A percentile compares a stretch with the other conserved stretches of the same genome.
These are phyloP conservation scores for Fraxinus quadrangulata DNA, from an alignment of 257 asterid species.

Conservation along the genomic window DNA sequence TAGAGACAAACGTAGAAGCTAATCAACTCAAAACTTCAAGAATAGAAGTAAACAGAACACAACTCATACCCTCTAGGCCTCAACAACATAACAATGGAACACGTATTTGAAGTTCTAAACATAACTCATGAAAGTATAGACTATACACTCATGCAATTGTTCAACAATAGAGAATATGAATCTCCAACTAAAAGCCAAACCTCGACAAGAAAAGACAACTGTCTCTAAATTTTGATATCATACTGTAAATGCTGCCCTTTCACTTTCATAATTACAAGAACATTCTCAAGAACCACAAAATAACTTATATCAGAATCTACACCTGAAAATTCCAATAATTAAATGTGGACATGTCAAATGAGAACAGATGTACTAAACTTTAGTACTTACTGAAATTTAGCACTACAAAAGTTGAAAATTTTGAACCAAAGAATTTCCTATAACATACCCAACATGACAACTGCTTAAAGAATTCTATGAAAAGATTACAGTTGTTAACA, in stretches of 20 bases:
- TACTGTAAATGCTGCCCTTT: not conserved
- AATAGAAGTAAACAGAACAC: not conserved
- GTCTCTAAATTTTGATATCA: not conserved
- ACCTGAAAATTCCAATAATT: not conserved
- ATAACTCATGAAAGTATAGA: no score
- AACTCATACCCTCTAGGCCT: slow-evolving; percentile 3
- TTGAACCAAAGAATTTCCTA: slow-evolving; percentile 2
- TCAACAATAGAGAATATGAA: no score
- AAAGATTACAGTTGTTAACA: not conserved
- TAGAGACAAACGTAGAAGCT: not conserved
- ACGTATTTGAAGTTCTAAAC: slow-evolving; percentile 2
- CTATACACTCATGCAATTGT: no score
- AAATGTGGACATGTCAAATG: not conserved
- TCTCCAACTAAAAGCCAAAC: not conserved
- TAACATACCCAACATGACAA: slow-evolving; percentile 8
- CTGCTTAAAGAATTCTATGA: not conserved
- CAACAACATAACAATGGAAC: not conserved
- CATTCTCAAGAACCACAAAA: not conserved
- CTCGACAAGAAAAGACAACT: slow-evolving; percentile 3
- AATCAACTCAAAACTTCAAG: slow-evolving; percentile 13
- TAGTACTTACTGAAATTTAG: slow-evolving; percentile 5
- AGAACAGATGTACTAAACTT: slow-evolving; percentile 5
- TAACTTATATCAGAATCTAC: slow-evolving; percentile 22
- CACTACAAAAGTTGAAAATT: not conserved
- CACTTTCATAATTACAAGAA: not conserved